Evolutionary conservation across 179 eudicot species (phyloP).

Genomic region (Spinacia oleracea): DNA sequence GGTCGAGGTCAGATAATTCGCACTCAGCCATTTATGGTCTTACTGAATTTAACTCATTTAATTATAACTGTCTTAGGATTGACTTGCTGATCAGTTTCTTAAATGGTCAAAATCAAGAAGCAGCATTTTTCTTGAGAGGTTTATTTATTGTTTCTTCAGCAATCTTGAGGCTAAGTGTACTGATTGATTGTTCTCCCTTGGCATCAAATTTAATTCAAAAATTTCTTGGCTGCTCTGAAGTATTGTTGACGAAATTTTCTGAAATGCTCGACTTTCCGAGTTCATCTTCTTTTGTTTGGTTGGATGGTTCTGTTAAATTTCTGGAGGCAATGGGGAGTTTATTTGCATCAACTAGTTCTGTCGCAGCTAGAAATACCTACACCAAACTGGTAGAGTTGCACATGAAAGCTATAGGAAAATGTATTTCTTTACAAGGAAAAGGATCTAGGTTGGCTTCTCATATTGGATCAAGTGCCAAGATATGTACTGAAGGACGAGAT

Average conservation of each 20-base stretch:
- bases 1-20: conserved; percentile 20
- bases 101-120: conserved; percentile 63
- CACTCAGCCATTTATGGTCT: conserved; percentile 29
- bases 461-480: conserved; percentile 60
- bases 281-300: conserved; percentile 51
- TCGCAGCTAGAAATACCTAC: conserved; percentile 43
- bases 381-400: conserved; percentile 65
- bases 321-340: conserved; percentile 72
- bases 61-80: conserved; percentile 33
- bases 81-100: conserved; percentile 53
- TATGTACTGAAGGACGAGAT: conserved; percentile 31
- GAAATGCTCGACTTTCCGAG: conserved; percentile 39
- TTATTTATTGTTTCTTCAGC: conserved; percentile 71
- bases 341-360: conserved; percentile 43
- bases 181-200: conserved; percentile 45
- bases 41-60: conserved; percentile 37
- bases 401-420: conserved; percentile 73
- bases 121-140: conserved; percentile 65
- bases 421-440: conserved; percentile 84
- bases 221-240: conserved; percentile 55
- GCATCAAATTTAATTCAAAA: conserved; percentile 43
- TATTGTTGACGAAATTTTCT: conserved; percentile 55
- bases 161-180: conserved; percentile 61
- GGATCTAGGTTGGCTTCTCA: conserved; percentile 68
- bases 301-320: conserved; percentile 69